These are phyloP conservation scores for Neurospora africana DNA, from an alignment of 495 filamentous ascomycete species.

Conservation along the genomic window DNA sequence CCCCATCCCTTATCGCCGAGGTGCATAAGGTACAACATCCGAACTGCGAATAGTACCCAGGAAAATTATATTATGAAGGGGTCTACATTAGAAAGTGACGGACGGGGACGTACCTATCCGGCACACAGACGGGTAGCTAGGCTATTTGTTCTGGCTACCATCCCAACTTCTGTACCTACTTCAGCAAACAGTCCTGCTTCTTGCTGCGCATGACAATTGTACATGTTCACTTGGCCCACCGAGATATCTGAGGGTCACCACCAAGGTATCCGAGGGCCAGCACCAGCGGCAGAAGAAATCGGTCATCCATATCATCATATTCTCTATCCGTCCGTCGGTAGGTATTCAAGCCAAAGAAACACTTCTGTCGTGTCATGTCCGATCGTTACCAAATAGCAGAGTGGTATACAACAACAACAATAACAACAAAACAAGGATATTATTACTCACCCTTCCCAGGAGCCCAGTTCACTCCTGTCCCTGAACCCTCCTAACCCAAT, in stretches of 20 bases:
- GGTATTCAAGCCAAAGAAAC: not conserved
- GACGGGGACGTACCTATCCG: no score
- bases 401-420: not conserved
- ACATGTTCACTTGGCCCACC: not conserved
- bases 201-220: not conserved
- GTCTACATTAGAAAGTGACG: no score
- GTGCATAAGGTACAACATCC: not conserved
- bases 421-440: constrained; percentile 1
- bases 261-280: not conserved
- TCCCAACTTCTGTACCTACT: not conserved
- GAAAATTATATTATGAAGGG: no score
- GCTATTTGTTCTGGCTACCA: not conserved
- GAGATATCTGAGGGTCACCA: not conserved
- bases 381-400: not conserved
- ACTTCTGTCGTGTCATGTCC: not conserved
- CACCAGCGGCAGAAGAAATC: not conserved
- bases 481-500: constrained; percentile 68
- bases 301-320: not conserved
- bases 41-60: no score
- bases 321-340: not conserved
- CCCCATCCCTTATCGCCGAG: not conserved
- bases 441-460: not conserved
- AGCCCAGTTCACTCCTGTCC: constrained; percentile 51
- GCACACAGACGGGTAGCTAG: no score
- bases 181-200: not conserved